Evolutionary conservation across 2,329 filamentous ascomycete species (phyloP), one percentile per base, ranked within the genome.

Genomic region (Penicillium sp.): DNA sequence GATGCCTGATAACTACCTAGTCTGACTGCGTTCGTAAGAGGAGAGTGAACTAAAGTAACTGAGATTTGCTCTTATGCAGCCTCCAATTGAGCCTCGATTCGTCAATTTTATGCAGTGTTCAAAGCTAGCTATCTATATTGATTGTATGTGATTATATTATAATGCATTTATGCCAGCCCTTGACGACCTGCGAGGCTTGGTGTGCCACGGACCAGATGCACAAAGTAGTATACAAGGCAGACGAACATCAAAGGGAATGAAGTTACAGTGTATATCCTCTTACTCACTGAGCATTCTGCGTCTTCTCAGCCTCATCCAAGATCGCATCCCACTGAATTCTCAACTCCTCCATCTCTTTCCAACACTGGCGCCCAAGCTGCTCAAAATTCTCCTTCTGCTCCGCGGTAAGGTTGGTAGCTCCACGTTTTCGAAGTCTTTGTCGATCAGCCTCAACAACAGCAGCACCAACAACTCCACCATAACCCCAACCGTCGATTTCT

Each of bases 401-500:
- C 2, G 24, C 58, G 0, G 86, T 92, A 47, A 87, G 75, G 52
- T 88, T 80, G 24, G 70, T 74, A 2, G 84, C 82, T 14, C 81
- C 83, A 3, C 79, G 78, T 72, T 84, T 87, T 60, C 91, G 80
- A 11, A 81, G 79, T 24, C 80, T 77, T 66, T 79, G 82, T 44
- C 79, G 75, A 63, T 85, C 76, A 53, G 80, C 76, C 3, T 80
- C 80, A 45, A 75, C 67, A 41, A 78, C 74, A 66, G 68, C 71
- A 64, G 86, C 88, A 0, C 80, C 75, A 29, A 84, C 71, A 31
- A 76, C 78, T 3, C 85, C 85, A 45, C 82, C 81, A 70, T 79
- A 80, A 0, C 91, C 93, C 92, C 93, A 97, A 8, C 91, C 90
- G 44, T 90, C 86, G 3, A 96, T 88, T 73, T 96, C 91, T 1